These are phyloP conservation scores for Taphrina pruni DNA, from an alignment of 1,139 yeast species.

Conservation along the genomic window DNA sequence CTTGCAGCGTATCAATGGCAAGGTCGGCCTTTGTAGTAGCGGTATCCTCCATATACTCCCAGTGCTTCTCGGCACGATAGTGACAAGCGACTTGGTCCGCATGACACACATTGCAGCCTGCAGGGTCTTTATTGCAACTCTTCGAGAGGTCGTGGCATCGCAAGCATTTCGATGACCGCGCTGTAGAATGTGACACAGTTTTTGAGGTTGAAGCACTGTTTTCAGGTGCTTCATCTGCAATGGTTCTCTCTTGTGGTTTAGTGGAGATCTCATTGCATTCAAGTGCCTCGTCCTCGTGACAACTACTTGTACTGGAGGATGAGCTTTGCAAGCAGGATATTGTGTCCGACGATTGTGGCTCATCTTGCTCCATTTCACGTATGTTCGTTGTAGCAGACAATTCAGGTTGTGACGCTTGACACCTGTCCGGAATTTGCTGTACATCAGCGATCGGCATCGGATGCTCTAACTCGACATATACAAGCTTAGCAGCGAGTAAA, in stretches of 20 bases:
- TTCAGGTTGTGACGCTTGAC: not conserved
- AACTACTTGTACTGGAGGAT: not conserved
- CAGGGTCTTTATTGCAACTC: not conserved
- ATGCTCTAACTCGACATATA: not conserved
- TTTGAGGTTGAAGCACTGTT: not conserved
- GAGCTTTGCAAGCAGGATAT: no score
- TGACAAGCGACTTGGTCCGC: not conserved
- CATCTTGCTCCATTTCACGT: not conserved
- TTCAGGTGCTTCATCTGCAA: not conserved
- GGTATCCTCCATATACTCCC: slow-evolving; percentile 9
- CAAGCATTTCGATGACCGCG: not conserved
- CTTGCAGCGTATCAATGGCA: slow-evolving; percentile 1
- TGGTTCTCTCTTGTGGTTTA: no score
- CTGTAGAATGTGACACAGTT: not conserved
- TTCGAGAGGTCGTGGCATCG: not conserved
- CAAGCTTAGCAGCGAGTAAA: not conserved
- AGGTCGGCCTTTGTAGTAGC: slow-evolving; percentile 4
- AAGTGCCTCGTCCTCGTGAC: not conserved
- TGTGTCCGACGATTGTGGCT: not conserved
- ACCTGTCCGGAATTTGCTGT: not conserved
- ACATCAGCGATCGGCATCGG: not conserved
- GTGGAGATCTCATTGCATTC: not conserved
- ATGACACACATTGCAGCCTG: not conserved
- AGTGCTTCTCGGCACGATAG: not conserved
- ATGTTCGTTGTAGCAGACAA: not conserved